Evolutionary conservation across 2,329 filamentous ascomycete genomes (phyloP), one percentile per base, ranked within the genome.

Genomic region (Tolypocladium ovalisporum): DNA sequence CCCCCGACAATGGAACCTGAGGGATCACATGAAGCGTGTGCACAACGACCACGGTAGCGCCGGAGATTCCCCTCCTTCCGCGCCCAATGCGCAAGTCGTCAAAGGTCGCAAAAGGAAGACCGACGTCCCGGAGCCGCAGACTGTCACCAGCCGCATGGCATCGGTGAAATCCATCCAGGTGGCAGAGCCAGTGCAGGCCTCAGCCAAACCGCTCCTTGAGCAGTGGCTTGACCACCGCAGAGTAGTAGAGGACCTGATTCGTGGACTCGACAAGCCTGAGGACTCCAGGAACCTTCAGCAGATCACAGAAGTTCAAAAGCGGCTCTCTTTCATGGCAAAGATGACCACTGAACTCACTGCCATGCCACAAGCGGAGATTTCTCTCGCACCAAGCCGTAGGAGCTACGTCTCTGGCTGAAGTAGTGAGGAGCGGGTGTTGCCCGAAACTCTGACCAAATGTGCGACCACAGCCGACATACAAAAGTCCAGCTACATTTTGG

Each of bases 21-120:
- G 88, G 72, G 93, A 97, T 75, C 93, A 97, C 79, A 97, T 97
- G 92, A 90, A 90, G 76, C 87, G 93, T 61, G 92, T 97, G 9
- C 93, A 97, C 76, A 85, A 85, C 63, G 82, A 84, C 67, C 77
- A 78, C 60, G 75, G 76, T 49, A 74, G 72, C 62, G 66, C 72
- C 47, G 64, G 65, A 49, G 74, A 70, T 29, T 77, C 79, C 37
- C 74, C 76, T 10, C 69, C 74, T 12, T 66, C 72, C 32, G 67
- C 64, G 29, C 56, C 64, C 49, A 60, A 58, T 39, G 64, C 63
- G 36, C 64, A 71, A 42, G 68, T 73, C 54, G 62, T 71, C 66
- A 81, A 82, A 72, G 75, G 77, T 61, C 79, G 80, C 63, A 83
- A 83, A 78, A 75, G 80, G 59, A 84, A 83, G 79, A 79, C 74